phyloP scores from a whole-genome alignment of 306 rosid genomes.

The Lupinus albus region DNA sequence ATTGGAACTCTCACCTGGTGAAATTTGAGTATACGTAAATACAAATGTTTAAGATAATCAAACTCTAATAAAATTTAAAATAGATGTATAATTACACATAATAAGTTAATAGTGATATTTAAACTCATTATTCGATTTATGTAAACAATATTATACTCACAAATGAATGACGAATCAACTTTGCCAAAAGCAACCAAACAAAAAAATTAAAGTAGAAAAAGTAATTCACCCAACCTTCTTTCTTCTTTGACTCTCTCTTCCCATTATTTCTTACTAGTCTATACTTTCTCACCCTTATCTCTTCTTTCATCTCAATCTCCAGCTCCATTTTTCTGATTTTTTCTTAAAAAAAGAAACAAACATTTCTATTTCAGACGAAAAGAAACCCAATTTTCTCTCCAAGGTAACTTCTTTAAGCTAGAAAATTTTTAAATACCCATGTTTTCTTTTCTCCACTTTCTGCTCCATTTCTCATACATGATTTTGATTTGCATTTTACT shows the following conservation, averaged over 20 bases:
- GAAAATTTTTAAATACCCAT: not conserved
- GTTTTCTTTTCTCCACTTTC: constrained; percentile 33
- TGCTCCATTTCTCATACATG: constrained; percentile 1
- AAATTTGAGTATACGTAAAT: no score
- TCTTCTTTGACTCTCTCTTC: not conserved
- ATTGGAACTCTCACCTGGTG: no score
- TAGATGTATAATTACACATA: no score
- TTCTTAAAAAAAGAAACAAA: not conserved
- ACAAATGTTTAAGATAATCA: no score
- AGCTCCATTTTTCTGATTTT: constrained; percentile 32
- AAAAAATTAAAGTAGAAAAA: constrained; percentile 15
- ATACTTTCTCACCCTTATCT: constrained; percentile 26
- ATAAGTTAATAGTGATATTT: no score
- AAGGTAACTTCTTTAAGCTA: constrained; percentile 22
- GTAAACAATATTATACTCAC: no score
- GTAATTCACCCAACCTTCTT: not conserved
- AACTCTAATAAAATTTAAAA: no score
- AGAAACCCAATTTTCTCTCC: constrained; percentile 12
- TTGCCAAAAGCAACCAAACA: constrained; percentile 38
- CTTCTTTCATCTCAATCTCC: constrained; percentile 31
- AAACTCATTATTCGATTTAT: no score
- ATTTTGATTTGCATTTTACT: constrained; percentile 6
- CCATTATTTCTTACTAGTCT: not conserved
- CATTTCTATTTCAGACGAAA: constrained; percentile 19
- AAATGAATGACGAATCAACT: no score